phyloP scores from a whole-genome alignment of 148 eudicot genomes.

The Chenopodium formosanum region DNA sequence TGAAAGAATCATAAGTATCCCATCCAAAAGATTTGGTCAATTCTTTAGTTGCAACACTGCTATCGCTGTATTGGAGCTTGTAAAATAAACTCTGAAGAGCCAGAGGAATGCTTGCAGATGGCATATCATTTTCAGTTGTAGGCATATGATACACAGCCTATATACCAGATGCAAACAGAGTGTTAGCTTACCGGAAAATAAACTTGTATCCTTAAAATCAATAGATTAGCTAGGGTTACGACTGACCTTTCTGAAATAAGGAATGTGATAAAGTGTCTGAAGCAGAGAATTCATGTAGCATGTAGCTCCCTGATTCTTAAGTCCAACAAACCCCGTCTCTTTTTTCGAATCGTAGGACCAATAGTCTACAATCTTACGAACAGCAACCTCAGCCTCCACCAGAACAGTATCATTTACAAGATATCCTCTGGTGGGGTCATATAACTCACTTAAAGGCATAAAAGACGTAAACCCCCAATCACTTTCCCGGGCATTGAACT shows the following conservation, averaged over 20 bases:
- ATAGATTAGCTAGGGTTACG: conserved; percentile 3
- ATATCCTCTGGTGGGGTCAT: conserved; percentile 80
- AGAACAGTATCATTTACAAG: conserved; percentile 76
- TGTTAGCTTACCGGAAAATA: conserved; percentile 15
- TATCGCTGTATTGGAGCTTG: conserved; percentile 86
- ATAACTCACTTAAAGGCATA: conserved; percentile 87
- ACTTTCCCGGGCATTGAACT: conserved; percentile 87
- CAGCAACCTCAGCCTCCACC: conserved; percentile 88
- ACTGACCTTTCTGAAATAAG: conserved; percentile 90
- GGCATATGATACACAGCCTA: conserved; percentile 99
- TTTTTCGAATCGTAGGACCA: conserved; percentile 94
- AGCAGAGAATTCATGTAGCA: conserved; percentile 98
- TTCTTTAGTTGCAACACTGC: conserved; percentile 93
- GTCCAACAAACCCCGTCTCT: conserved; percentile 95
- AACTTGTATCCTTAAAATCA: neutral
- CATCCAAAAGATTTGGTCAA: conserved; percentile 95
- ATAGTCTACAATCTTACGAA: conserved; percentile 77
- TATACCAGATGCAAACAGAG: conserved; percentile 19
- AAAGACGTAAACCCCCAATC: conserved; percentile 99
- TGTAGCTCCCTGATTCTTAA: conserved; percentile 97
- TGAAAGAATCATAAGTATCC: conserved; percentile 94
- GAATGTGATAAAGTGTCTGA: conserved; percentile 86
- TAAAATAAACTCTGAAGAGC: conserved; percentile 93
- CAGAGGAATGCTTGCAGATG: conserved; percentile 89
- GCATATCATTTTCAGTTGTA: conserved; percentile 90